Evolutionary conservation across 176 grass and related monocot species (phyloP).

Genomic region (Saccharum spontaneum): DNA sequence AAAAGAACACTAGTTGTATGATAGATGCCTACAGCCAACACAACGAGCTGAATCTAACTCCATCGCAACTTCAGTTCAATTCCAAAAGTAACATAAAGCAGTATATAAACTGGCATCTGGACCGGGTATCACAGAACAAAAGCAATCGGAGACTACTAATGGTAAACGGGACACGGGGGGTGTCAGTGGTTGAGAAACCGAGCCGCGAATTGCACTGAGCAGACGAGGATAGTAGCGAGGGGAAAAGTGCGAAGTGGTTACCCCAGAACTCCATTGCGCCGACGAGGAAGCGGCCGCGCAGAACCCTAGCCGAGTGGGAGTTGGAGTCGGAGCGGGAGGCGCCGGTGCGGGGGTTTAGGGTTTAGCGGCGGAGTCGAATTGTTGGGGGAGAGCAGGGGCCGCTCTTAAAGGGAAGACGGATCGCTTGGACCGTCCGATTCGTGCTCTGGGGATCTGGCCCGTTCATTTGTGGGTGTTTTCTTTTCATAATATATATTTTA

Average conservation of each 20-base stretch:
- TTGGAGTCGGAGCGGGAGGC: background rate
- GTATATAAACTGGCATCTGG: background rate
- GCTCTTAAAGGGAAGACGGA: background rate
- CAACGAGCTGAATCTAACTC: background rate
- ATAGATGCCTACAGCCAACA: background rate
- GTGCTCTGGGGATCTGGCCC: background rate
- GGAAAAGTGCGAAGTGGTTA: background rate
- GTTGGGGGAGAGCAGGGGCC: background rate
- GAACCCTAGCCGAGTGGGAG: background rate
- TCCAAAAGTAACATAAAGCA: background rate
- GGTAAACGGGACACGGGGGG: background rate
- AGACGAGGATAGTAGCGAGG: background rate
- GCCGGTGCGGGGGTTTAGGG: slow-evolving; percentile 31
- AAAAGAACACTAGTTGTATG: background rate
- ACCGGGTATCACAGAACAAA: background rate
- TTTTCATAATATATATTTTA: background rate
- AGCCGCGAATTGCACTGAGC: background rate
- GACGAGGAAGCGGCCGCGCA: slow-evolving; percentile 8
- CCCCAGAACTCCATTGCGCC: slow-evolving; percentile 47
- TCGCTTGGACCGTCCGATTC: background rate
- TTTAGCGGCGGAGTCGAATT: slow-evolving; percentile 20
- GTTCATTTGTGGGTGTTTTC: background rate
- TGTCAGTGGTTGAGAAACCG: background rate
- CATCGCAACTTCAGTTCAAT: background rate
- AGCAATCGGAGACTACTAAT: background rate